Conservation (phyloP, 2,329 filamentous ascomycete species). For the Penicillium digitatum region DNA sequence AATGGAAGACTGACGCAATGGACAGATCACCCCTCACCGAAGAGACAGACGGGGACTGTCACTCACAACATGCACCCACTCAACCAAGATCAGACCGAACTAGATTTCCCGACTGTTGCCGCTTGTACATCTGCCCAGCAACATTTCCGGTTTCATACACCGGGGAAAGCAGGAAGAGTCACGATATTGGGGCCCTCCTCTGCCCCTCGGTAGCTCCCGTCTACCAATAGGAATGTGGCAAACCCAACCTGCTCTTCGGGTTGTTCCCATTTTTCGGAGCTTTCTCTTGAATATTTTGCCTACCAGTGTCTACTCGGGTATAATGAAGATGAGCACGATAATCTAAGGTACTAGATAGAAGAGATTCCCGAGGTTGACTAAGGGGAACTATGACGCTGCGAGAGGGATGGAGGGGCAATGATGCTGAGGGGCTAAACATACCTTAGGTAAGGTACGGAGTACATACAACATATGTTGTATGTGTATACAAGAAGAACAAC, state of each 20-base stretch:
- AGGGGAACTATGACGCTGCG: constrained; percentile 1
- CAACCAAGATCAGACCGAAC: constrained; percentile 6
- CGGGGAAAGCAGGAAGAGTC: constrained; percentile 42
- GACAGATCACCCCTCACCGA: constrained; percentile 28
- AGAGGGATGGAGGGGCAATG: constrained; percentile 10
- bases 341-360: not conserved
- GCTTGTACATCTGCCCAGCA: constrained; percentile 26
- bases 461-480: not conserved
- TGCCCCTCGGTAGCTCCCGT: constrained; percentile 30
- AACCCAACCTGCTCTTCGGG: constrained; percentile 19
- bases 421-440: constrained; percentile 15
- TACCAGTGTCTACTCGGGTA: constrained; percentile 19
- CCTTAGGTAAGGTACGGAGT: not conserved
- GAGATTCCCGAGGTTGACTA: constrained; percentile 4
- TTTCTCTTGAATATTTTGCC: constrained; percentile 32
- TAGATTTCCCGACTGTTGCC: constrained; percentile 31
- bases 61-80: constrained; percentile 9
- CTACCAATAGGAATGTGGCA: constrained; percentile 27
- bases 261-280: constrained; percentile 23
- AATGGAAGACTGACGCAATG: constrained; percentile 37
- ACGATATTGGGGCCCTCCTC: constrained; percentile 29
- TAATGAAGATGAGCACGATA: constrained; percentile 8
- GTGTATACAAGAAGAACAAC: too few relatives aligned
- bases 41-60: constrained; percentile 27
- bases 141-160: constrained; percentile 43